A percentile compares a stretch with the other conserved stretches of the same genome.
Evolutionary conservation across 306 rosid genomes (phyloP).

Genomic region (Cicer chorassanicum): DNA sequence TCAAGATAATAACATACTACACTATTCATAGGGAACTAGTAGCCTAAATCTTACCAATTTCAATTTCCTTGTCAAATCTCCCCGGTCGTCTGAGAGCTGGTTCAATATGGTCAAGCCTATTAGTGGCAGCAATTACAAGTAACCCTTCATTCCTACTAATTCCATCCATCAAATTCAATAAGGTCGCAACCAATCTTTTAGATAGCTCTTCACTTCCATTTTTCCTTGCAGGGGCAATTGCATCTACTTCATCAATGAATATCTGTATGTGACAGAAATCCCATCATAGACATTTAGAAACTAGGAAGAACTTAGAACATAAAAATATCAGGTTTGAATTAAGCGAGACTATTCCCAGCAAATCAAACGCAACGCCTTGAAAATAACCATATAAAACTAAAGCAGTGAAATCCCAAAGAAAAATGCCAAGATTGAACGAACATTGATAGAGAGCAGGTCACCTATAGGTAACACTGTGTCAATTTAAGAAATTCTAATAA

Average conservation of each 20-base stretch:
- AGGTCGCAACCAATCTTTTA: slow-evolving; percentile 82
- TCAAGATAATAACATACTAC: slow-evolving; percentile 28
- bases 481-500: slow-evolving; percentile 14
- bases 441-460: slow-evolving; percentile 20
- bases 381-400: slow-evolving; percentile 23
- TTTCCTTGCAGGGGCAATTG: slow-evolving; percentile 88
- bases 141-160: slow-evolving; percentile 67
- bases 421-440: slow-evolving; percentile 9
- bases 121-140: slow-evolving; percentile 88
- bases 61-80: slow-evolving; percentile 91
- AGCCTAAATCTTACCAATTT: slow-evolving; percentile 64
- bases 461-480: not conserved
- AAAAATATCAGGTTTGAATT: slow-evolving; percentile 35
- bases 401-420: slow-evolving; percentile 21
- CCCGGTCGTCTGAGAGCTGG: slow-evolving; percentile 96
- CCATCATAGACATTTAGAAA: slow-evolving; percentile 34
- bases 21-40: slow-evolving; percentile 8
- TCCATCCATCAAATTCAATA: slow-evolving; percentile 88
- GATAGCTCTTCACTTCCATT: slow-evolving; percentile 90
- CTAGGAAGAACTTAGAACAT: slow-evolving; percentile 28
- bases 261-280: slow-evolving; percentile 56
- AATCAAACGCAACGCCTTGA: slow-evolving; percentile 32
- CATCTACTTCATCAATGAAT: slow-evolving; percentile 92
- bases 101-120: slow-evolving; percentile 82
- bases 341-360: slow-evolving; percentile 19